phyloP scores from a whole-genome alignment of 768 basidiomycete species.

The Dentipellis fragilis region DNA sequence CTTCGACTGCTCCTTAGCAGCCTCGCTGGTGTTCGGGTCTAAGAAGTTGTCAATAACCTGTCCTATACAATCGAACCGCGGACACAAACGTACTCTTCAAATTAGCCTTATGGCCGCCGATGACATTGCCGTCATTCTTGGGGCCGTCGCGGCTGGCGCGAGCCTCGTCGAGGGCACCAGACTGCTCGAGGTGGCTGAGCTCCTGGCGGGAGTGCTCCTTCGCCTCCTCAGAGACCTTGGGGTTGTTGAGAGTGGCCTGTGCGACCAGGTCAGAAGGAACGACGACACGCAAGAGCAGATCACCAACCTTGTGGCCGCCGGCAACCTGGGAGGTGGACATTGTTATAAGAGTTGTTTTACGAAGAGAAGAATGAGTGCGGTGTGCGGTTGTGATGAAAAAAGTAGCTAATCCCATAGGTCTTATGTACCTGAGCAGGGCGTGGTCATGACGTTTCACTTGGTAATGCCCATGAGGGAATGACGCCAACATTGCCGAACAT shows the following conservation, averaged over 20 bases:
- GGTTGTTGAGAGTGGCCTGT: slow-evolving; percentile 22
- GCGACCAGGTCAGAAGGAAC: not conserved
- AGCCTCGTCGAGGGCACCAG: slow-evolving; percentile 6
- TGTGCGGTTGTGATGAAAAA: too few species aligned
- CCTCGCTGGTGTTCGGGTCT: slow-evolving; percentile 20
- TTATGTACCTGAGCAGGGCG: too few species aligned
- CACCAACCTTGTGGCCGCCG: slow-evolving; percentile 2
- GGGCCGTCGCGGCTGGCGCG: not conserved
- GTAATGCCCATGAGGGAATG: too few species aligned
- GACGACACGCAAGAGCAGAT: not conserved
- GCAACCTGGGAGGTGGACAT: not conserved
- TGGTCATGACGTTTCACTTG: too few species aligned
- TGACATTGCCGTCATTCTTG: slow-evolving; percentile 16
- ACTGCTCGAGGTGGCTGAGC: slow-evolving; percentile 13
- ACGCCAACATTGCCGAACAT: too few species aligned
- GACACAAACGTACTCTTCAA: slow-evolving; percentile 15
- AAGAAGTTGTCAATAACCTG: not conserved
- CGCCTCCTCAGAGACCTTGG: slow-evolving; percentile 21
- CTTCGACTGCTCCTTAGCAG: slow-evolving; percentile 19
- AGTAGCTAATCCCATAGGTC: too few species aligned
- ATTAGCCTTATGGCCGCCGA: slow-evolving; percentile 21
- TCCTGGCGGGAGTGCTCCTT: slow-evolving; percentile 21
- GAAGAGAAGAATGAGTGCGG: too few species aligned
- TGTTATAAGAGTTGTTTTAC: not conserved
- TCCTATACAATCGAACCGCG: not conserved